Evolutionary conservation across 805 yeast species (phyloP).

Genomic region (Candida koratica): DNA sequence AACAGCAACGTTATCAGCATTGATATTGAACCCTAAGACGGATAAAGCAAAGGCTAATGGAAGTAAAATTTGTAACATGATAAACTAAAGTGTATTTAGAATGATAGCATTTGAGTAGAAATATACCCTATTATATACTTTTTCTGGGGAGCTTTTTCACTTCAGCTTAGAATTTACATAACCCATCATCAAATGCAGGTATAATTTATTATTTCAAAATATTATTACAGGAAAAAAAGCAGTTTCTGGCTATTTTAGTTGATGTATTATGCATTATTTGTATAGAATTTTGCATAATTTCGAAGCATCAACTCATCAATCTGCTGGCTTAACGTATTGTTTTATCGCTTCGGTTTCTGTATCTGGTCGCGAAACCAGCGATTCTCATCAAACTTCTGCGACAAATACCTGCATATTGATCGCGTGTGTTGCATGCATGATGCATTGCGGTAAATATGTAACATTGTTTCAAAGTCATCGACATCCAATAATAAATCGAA

Average conservation of each 20-base stretch:
- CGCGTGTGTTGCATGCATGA: no score
- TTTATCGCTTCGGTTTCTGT: constrained; percentile 1
- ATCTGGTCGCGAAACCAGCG: constrained; percentile 7
- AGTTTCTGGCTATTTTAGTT: no score
- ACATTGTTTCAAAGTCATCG: no score
- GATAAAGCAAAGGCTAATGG: constrained; percentile 2
- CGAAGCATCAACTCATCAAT: background rate
- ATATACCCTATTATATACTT: background rate
- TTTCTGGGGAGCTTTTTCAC: background rate
- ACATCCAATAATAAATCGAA: no score
- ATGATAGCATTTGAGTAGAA: no score
- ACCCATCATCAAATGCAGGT: constrained; percentile 3
- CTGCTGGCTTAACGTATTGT: background rate
- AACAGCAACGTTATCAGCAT: constrained; percentile 24
- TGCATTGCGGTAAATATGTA: no score
- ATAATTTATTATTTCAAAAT: background rate
- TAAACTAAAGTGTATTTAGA: background rate
- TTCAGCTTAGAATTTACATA: background rate
- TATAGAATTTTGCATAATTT: background rate
- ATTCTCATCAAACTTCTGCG: no score
- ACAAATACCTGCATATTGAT: no score
- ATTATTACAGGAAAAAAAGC: no score
- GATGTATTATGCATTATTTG: constrained; percentile 1
- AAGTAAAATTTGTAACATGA: constrained; percentile 9
- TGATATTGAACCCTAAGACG: constrained; percentile 15